Conservation (phyloP, 176 grass and related monocot species). For the Triticum turgidum region DNA sequence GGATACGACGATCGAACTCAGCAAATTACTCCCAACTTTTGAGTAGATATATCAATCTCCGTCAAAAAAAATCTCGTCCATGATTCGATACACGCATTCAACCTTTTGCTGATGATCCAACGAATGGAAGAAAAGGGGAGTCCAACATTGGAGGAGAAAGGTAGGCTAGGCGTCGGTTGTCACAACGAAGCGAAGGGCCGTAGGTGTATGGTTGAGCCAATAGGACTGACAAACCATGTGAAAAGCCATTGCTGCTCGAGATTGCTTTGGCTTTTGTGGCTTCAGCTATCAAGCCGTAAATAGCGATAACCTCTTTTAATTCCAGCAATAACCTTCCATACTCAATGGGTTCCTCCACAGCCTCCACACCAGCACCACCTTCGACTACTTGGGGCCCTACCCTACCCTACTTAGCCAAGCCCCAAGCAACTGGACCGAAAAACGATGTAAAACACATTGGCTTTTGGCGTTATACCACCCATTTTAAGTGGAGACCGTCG, state of each 20-base stretch:
- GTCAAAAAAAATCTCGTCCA: background rate
- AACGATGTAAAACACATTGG: background rate
- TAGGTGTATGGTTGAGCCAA: background rate
- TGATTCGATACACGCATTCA: background rate
- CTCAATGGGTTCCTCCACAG: background rate
- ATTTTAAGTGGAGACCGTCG: background rate
- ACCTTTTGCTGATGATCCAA: background rate
- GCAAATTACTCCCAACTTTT: background rate
- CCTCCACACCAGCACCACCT: constrained; percentile 30
- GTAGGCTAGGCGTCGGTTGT: constrained; percentile 1
- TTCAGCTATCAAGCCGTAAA: background rate
- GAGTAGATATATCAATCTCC: background rate
- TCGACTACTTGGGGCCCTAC: background rate
- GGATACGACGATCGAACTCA: background rate
- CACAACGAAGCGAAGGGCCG: background rate
- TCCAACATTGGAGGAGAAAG: background rate
- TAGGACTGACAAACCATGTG: too few species aligned
- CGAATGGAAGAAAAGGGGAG: constrained; percentile 1
- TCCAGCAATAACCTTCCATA: background rate
- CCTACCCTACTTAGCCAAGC: background rate
- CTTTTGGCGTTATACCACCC: constrained; percentile 11
- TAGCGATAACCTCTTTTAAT: background rate
- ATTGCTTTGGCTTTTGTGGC: constrained; percentile 3
- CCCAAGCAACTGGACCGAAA: background rate
- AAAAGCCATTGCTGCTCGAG: background rate